phyloP scores from a whole-genome alignment of 495 filamentous ascomycete species.

The Annulohypoxylon bovei region DNA sequence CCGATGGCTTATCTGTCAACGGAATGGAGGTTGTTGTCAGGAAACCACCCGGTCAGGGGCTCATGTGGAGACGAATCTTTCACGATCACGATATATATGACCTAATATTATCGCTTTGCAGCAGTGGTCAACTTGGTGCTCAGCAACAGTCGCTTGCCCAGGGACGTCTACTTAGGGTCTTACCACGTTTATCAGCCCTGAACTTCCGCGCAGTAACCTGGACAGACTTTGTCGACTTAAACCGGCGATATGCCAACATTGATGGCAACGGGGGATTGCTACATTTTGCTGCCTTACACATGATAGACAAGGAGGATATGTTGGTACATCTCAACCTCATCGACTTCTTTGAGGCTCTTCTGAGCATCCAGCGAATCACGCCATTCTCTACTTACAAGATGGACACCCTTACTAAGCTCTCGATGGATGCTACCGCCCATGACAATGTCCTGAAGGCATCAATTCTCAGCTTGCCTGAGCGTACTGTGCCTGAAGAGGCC shows the following conservation, averaged over 20 bases:
- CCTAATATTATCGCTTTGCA: slow-evolving; percentile 70
- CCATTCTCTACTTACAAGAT: slow-evolving; percentile 52
- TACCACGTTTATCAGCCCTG: slow-evolving; percentile 71
- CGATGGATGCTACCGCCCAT: slow-evolving; percentile 49
- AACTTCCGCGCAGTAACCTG: slow-evolving; percentile 70
- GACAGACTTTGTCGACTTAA: slow-evolving; percentile 69
- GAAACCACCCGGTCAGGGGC: slow-evolving; percentile 65
- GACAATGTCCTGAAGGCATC: slow-evolving; percentile 55
- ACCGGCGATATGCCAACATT: slow-evolving; percentile 59
- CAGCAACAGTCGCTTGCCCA: slow-evolving; percentile 80
- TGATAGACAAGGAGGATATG: slow-evolving; percentile 78
- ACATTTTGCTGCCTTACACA: slow-evolving; percentile 75
- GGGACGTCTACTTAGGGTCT: slow-evolving; percentile 74
- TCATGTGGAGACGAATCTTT: slow-evolving; percentile 79
- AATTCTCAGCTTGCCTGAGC: slow-evolving; percentile 54
- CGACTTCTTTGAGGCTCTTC: slow-evolving; percentile 75
- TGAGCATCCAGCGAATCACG: slow-evolving; percentile 63
- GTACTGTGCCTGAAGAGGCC: slow-evolving; percentile 56
- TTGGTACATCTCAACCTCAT: slow-evolving; percentile 83
- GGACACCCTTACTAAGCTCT: slow-evolving; percentile 51
- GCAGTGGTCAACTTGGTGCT: slow-evolving; percentile 58
- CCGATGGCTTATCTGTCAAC: slow-evolving; percentile 46
- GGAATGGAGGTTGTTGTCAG: slow-evolving; percentile 50
- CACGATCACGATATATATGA: slow-evolving; percentile 72
- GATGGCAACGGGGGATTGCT: slow-evolving; percentile 66